Conservation (phyloP, 192 early-diverging fungal species). For the Coemansia sp. region DNA sequence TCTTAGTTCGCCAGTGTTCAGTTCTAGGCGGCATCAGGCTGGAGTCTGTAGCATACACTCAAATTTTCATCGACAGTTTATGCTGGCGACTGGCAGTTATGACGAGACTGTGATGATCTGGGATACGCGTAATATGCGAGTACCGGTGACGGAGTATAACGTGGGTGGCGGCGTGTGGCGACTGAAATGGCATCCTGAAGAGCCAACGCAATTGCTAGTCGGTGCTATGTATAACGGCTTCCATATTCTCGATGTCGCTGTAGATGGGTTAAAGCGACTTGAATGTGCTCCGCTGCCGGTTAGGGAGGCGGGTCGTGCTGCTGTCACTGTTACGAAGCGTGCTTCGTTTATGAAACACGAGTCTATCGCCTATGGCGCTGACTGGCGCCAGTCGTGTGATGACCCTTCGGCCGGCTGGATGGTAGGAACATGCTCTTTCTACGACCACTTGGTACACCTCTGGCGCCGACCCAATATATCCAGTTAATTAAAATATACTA, state of each 20-base stretch:
- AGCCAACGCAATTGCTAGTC: slow-evolving; percentile 64
- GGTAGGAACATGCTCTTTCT: slow-evolving; percentile 78
- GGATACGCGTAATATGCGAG: slow-evolving; percentile 86
- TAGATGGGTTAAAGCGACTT: slow-evolving; percentile 3
- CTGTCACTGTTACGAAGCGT: neutral
- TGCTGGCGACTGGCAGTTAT: slow-evolving; percentile 91
- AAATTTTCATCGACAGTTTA: slow-evolving; percentile 73
- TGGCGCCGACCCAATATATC: slow-evolving; percentile 52
- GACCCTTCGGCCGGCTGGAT: slow-evolving; percentile 31
- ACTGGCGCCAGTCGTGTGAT: slow-evolving; percentile 65
- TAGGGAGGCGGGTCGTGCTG: slow-evolving; percentile 20
- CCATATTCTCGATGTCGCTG: slow-evolving; percentile 69
- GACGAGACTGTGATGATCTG: slow-evolving; percentile 88
- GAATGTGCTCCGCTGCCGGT: slow-evolving; percentile 8
- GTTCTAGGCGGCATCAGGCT: slow-evolving; percentile 74
- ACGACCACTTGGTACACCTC: slow-evolving; percentile 74
- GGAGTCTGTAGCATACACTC: slow-evolving; percentile 93
- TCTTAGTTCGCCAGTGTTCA: slow-evolving; percentile 58
- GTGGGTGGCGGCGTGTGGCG: slow-evolving; percentile 94
- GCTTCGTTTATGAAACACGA: slow-evolving; percentile 70
- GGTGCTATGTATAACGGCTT: slow-evolving; percentile 94
- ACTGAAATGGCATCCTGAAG: slow-evolving; percentile 89
- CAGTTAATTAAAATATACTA: neutral
- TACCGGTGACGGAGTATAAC: slow-evolving; percentile 66
- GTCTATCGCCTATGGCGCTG: slow-evolving; percentile 78